Evolutionary conservation across 164 flowering plant genomes (phyloP), one percentile per base, ranked within the genome.

Genomic region (Liriodendron chinense): DNA sequence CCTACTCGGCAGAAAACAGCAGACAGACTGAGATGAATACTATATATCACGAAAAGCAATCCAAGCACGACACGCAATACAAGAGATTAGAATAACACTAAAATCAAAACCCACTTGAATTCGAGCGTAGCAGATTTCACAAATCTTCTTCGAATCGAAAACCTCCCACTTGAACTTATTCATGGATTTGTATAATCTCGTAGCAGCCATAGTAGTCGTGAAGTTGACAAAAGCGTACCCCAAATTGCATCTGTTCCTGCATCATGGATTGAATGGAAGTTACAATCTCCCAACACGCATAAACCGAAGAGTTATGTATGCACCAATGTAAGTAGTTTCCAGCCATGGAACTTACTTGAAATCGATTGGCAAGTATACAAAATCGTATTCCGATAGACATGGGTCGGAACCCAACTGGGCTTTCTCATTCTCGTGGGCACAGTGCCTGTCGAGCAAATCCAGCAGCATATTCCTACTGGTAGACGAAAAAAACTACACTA

Each of bases 211-310:
- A 0, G 65, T 7, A 12, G 53, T 81, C 0, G 89, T 87, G 74
- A 86, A 85, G 75, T 88, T 88, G n/a, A 88, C 88, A 57, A 88
- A 88, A 0, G 87, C 91, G 72, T 88, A 88, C 0, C 91, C 91
- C 47, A 75, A 23, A 68, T 82, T 77, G 74, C 70, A 21, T 16
- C 24, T 25, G 7, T 23, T 72, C 63, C 86, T 84, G 20, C 9
- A 43, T 7, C 7, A 12, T 14, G 20, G 43, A 34, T 34, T 34
- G 7, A 34, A 34, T 34, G 43, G 5, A 4, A n/a, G n/a, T n/a
- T n/a, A n/a, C n/a, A n/a, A n/a, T 57, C 14, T 57, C n/a, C n/a
- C 14, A 20, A 12, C 1, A 8, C 2, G 61, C 1, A 7, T 9
- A 13, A 13, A 20, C 14, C 62, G 20, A 13, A 34, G 7, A 3